Base-by-base conservation (phyloP, 169 alveolate genomes). In the Cyclospora cayetanensis region DNA sequence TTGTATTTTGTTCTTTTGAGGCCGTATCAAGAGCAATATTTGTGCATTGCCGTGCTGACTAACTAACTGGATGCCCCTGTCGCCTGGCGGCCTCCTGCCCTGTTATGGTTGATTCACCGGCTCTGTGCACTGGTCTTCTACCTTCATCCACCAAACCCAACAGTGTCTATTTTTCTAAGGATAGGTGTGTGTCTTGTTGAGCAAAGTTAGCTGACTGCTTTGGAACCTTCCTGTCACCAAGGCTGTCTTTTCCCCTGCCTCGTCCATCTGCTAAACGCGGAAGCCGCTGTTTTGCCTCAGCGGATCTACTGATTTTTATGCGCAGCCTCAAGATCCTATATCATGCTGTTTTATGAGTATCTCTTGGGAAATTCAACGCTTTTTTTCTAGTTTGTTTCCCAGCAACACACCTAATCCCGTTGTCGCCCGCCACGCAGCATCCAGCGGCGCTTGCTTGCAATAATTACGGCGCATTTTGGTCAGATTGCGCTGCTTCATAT, bases 151-250 rank as follows among this genome's bases (percentile, higher is more conserved):
- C 18, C 12, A 18, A 34, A 29, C 22, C 43, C 42, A 35, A 46
- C 65, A 46, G 68, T 43, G 31, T 77, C 50, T 37, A 31, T 77
- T 42, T 43, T 43, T 31, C 43, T 70, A 42, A 15, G 29, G 11
- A 27, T 22, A 12, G 9, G 65, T 43, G 65, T 46, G 37, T 77
- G 39, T 31, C 29, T 37, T 43, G 29, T 37, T 27, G 1, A 46
- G 43, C 70, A n/a, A 29, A 37, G 87, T 37, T 46, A 31, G 87
- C 43, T 42, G 27, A 27, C 34, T 50, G 25, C 68, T 46, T 34
- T 46, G 87, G 87, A n/a, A 31, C 42, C 68, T 43, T 46, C 31
- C 72, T 77, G 87, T 77, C 87, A 77, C 68, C 29, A 70, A 42
- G 68, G 35, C 43, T 25, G 87, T 77, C 46, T 43, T 46, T 46